These are phyloP conservation scores for Pleurotus ostreatus DNA, from an alignment of 768 basidiomycete species.

Conservation along the genomic window DNA sequence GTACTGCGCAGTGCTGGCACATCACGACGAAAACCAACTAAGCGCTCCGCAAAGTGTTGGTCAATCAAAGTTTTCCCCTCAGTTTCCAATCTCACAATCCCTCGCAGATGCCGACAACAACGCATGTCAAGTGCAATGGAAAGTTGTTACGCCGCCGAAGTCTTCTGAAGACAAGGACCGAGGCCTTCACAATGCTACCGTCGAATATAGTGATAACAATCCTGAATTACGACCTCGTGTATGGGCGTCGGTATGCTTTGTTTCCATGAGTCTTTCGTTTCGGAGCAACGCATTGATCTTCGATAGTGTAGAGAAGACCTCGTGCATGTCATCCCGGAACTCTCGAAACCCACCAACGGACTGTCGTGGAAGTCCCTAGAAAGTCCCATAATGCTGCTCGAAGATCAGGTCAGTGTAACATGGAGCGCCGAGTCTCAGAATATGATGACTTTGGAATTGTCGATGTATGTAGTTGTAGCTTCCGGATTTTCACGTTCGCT, in stretches of 20 bases:
- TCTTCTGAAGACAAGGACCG: neutral
- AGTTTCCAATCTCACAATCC: neutral
- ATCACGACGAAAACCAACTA: neutral
- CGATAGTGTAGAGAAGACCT: constrained; percentile 2
- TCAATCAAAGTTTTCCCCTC: neutral
- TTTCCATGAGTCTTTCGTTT: neutral
- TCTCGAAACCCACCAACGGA: neutral
- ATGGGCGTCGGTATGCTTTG: constrained; percentile 1
- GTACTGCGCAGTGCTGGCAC: neutral
- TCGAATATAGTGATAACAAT: neutral
- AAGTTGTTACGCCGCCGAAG: neutral
- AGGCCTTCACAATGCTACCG: neutral
- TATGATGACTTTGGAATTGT: neutral
- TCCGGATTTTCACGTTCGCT: too few species aligned
- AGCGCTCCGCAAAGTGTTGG: neutral
- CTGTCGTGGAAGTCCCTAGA: neutral
- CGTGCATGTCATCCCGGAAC: neutral
- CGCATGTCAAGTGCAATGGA: neutral
- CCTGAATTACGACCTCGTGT: neutral
- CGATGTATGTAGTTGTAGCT: neutral
- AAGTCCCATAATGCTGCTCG: neutral
- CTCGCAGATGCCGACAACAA: neutral
- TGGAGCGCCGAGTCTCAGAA: neutral
- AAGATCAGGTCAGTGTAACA: neutral
- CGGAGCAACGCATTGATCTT: too few species aligned